phyloP scores from a whole-genome alignment of 352 stramenopile species.

The Pilasporangium apinafurcum region DNA sequence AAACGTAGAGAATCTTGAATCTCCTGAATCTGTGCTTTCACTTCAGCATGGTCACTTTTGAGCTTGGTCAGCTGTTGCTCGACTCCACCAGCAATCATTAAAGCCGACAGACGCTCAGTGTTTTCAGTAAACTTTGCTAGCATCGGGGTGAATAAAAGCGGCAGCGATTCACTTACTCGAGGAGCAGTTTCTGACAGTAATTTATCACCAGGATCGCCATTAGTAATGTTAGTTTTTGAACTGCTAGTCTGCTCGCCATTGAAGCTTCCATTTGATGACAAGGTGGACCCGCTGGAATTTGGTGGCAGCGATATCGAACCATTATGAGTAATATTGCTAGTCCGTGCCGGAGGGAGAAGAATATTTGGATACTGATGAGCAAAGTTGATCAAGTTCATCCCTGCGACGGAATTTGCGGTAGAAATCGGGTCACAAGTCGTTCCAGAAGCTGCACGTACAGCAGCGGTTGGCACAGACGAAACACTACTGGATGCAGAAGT shows the following conservation, averaged over 20 bases:
- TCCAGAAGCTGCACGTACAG: neutral
- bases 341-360: slow-evolving; percentile 21
- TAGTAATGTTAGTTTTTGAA: too few species aligned
- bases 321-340: slow-evolving; percentile 9
- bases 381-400: slow-evolving; percentile 29
- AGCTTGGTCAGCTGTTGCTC: slow-evolving; percentile 70
- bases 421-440: neutral
- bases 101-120: slow-evolving; percentile 47
- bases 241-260: neutral
- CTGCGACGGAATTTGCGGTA: slow-evolving; percentile 12
- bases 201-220: too few species aligned
- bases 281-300: neutral
- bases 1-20: slow-evolving; percentile 58
- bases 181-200: neutral
- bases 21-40: slow-evolving; percentile 62
- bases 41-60: slow-evolving; percentile 59
- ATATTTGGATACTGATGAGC: slow-evolving; percentile 61
- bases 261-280: too few species aligned
- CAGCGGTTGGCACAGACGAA: neutral
- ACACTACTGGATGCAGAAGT: neutral
- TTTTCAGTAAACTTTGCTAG: slow-evolving; percentile 21
- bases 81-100: slow-evolving; percentile 57
- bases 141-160: slow-evolving; percentile 23
- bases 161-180: slow-evolving; percentile 7
- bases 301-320: slow-evolving; percentile 3